phyloP scores from a whole-genome alignment of 345 rosid species.

The Arabis hirsuta region DNA sequence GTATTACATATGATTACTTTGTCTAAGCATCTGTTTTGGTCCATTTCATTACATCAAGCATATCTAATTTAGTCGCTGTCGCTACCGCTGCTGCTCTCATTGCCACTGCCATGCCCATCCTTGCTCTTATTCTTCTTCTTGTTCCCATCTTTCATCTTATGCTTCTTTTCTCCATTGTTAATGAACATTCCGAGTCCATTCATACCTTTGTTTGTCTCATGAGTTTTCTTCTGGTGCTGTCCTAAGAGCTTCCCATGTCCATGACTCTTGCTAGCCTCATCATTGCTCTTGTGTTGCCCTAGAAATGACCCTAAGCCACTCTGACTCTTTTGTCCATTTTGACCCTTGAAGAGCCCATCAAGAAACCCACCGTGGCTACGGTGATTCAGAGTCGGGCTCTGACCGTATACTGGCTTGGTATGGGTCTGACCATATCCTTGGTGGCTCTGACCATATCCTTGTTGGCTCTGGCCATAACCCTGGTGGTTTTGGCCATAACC shows the following conservation, averaged over 20 bases:
- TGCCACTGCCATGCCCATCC: slow-evolving; percentile 36
- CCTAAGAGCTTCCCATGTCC: slow-evolving; percentile 37
- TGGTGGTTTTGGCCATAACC: too few species aligned
- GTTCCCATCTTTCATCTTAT: slow-evolving; percentile 25
- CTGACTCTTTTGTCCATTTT: slow-evolving; percentile 22
- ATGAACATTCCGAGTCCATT: slow-evolving; percentile 43
- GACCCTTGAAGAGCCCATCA: slow-evolving; percentile 39
- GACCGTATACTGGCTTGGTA: slow-evolving; percentile 23
- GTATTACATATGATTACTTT: slow-evolving; percentile 9
- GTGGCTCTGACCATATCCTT: background rate
- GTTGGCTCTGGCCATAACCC: background rate
- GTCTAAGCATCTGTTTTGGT: slow-evolving; percentile 6
- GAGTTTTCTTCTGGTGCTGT: slow-evolving; percentile 35
- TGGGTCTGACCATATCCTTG: slow-evolving; percentile 8
- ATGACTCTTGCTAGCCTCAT: slow-evolving; percentile 25
- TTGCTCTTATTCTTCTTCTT: slow-evolving; percentile 39
- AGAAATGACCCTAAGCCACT: slow-evolving; percentile 18
- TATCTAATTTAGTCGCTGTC: slow-evolving; percentile 36
- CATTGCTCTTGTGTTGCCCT: slow-evolving; percentile 34
- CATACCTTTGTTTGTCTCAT: slow-evolving; percentile 28
- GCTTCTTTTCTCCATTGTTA: slow-evolving; percentile 40
- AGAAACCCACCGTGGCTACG: slow-evolving; percentile 44
- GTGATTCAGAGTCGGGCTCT: slow-evolving; percentile 32
- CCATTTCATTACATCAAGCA: background rate
- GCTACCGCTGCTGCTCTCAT: slow-evolving; percentile 39